Evolutionary conservation across 139 green algal species (phyloP), one percentile per base, ranked within the genome.

Genomic region (Coelastrella sp.): DNA sequence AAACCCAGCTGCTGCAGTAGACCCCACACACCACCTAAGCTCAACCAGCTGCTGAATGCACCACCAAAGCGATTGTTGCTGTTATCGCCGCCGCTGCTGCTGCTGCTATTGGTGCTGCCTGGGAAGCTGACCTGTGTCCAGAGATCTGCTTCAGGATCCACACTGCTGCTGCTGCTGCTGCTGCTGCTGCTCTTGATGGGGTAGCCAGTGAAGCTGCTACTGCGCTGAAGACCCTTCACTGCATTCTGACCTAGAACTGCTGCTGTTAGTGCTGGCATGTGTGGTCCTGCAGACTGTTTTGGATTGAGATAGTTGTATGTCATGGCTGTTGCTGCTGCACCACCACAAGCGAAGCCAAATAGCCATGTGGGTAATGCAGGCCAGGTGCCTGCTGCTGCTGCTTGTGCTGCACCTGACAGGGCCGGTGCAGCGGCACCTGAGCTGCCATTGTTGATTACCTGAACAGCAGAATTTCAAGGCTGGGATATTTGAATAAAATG

Each of bases 291-390:
- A 22, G 82, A 35, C 8, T 25, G 78, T 20, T 84, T 49, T 49
- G 82, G 81, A 5, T 86, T 86, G 59, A 86, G 59, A n/a, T 86
- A 86, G 24, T 74, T 87, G 82, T 87, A 78, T 35, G 82, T 70
- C 82, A 87, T 87, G 65, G 82, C 82, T 78, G 49, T 66, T 49
- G 65, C 82, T 63, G 82, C 82, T 66, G 82, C 82, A 10, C 63
- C 19, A 65, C 82, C 82, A 27, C 82, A 87, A 7, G 82, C 82
- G 57, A 87, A 87, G 25, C 82, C 82, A 56, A 87, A 87, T 8
- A 87, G 82, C 82, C 82, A 87, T 19, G 82, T 78, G 14, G 82
- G 82, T 25, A 87, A 65, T 58, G 82, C 20, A 6, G 82, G 82
- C 82, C 82, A 87, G 10, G 82, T 56, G 25, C 82, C 82, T 65